Base-by-base conservation (phyloP, 2,329 filamentous ascomycete genomes). In the Exophiala sp. region DNA sequence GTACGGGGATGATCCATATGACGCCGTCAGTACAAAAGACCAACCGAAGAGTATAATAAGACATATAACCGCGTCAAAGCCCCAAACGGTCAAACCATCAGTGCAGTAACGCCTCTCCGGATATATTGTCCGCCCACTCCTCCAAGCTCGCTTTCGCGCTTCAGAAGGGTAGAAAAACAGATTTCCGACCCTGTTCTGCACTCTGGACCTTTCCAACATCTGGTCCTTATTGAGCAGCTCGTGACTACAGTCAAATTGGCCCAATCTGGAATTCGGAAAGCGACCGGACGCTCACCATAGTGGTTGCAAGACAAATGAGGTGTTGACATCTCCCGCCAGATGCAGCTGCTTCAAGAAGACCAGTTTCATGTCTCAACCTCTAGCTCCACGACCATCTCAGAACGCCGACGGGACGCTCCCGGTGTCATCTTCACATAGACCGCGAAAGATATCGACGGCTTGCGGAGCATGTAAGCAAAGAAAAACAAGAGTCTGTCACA, bases 371-470 rank as follows among this genome's bases (percentile, higher is more conserved):
- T 63, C 62, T 47, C 55, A 59, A 53, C 56, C 57, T 29, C 24
- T 63, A 40, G 56, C 57, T 18, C 60, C 62, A 32, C 59, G 61
- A 5, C 56, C 54, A 7, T 21, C 36, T 11, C 50, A 43, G 14
- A 45, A 14, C 45, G 33, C 4, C 35, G 47, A 45, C 7, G 34
- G 34, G 11, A 10, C 44, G 16, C 24, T 38, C 9, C 18, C 51
- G 18, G 21, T 43, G 9, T 45, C 47, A 12, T 32, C 44, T 24
- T 44, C 59, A n/a, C 52, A 54, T 29, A 57, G 57, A 20, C 36
- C 52, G 20, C 55, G 60, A 20, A 64, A 64, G 40, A 64, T 64
- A n/a, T 64, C 62, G 8, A 64, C 60, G 10, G 62, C 62, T 2
- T 64, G 62, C 41, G 55, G 60, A 9, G 62, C 62, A 12, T 62